A percentile compares a stretch with the other conserved stretches of the same genome.
Conservation (phyloP, 345 rosid species). For the Aurinia saxatilis region DNA sequence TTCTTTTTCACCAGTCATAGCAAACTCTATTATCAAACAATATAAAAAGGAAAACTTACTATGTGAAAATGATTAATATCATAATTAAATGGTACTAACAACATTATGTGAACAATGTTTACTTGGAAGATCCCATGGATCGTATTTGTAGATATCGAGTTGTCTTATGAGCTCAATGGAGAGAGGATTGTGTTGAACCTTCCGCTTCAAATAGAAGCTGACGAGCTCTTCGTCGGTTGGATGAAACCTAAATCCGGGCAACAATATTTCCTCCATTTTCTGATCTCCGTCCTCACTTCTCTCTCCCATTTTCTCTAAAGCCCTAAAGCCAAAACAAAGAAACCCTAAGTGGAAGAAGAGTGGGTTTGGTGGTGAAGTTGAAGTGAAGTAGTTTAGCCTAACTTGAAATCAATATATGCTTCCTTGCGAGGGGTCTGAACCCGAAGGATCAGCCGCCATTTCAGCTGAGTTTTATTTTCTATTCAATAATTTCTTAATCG, state of each 20-base stretch:
- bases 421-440: conserved; percentile 62
- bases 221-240: conserved; percentile 95
- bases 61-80: too few species aligned
- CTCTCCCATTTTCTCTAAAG: conserved; percentile 35
- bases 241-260: conserved; percentile 90
- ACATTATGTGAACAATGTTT: too few species aligned
- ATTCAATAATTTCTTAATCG: not conserved
- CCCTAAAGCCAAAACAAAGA: conserved; percentile 8
- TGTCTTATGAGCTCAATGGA: conserved; percentile 76
- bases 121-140: conserved; percentile 98
- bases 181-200: conserved; percentile 63
- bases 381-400: conserved; percentile 29
- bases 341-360: conserved; percentile 12
- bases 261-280: conserved; percentile 59
- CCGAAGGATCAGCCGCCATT: conserved; percentile 98
- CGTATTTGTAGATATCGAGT: conserved; percentile 81
- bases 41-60: too few species aligned
- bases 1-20: conserved; percentile 72
- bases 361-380: conserved; percentile 11
- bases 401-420: conserved; percentile 62
- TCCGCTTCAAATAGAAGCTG: conserved; percentile 71
- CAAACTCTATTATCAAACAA: too few species aligned
- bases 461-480: conserved; percentile 46
- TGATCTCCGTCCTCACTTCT: conserved; percentile 33
- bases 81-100: too few species aligned